Evolutionary conservation across 345 rosid species (phyloP), one percentile per base, ranked within the genome.

Genomic region (Aquilaria sinensis): DNA sequence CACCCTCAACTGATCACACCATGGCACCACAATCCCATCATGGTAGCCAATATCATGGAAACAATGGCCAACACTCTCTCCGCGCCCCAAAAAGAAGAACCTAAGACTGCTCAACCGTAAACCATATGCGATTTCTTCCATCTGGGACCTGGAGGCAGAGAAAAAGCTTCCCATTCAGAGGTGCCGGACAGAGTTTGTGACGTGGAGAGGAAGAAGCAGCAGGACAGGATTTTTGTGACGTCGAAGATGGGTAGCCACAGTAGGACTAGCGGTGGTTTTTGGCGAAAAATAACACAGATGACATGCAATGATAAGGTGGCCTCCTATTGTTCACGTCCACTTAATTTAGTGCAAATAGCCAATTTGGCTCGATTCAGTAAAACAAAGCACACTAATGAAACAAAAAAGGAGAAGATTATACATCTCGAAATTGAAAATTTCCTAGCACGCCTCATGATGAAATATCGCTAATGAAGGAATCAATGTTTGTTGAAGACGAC

Each of bases 1-100:
- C 61, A 89, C 96, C 1, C 61, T 76, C 54, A 80, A 57, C 63
- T 82, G 90, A 47, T 82, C 80, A 14, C 92, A 80, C 90, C 88
- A 88, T 6, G 82, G 75, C 45, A 82, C 53, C 33, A 82, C 68
- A 31, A 77, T 9, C 34, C 81, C 78, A 66, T 0, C 54, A 9
- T 60, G 69, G 11, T 75, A 61, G n/a, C 66, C 48, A 12, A 6
- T 60, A 2, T 67, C 73, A 52, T 62, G 30, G 31, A 56, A 16
- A 34, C 57, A 2, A 16, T 16, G 23, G 23, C 23, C 23, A 15
- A n/a, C 10, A 54, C 37, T 53, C 12, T 72, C 72, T 4, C 61
- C 70, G 0, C 80, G 72, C 10, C 64, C 67, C 71, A 75, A 74
- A 81, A 80, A 77, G 61, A 82, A 49, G 64, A 58, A 79, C 65